Evolutionary conservation across 768 basidiomycete genomes (phyloP), one percentile per base, ranked within the genome.

Genomic region (Hericium erinaceus): DNA sequence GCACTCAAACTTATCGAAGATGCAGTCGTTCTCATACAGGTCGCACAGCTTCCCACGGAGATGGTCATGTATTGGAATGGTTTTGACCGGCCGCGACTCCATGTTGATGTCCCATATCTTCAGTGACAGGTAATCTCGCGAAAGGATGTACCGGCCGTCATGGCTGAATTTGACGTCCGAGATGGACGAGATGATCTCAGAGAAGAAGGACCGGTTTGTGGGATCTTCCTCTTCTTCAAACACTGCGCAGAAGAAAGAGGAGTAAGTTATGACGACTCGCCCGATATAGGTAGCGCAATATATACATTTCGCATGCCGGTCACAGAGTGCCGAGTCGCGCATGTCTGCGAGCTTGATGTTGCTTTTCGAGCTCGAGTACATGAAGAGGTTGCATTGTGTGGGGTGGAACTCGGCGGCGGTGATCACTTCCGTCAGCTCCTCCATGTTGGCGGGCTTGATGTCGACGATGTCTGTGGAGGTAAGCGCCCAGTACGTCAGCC

Each of bases 51-150:
- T 99, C 56, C 92, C 91, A 54, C 95, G 85, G 48, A 99, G 79
- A 72, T 98, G 95, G 65, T 99, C 97, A 68, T 99, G 97, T 66
- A 99, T 98, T 54, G 93, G 89, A 70, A 99, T 98, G 12, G 94
- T 98, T 77, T 97, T 95, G 59, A 99, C 75, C 13, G 97, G 97
- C 65, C 88, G 83, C 62, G 84, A 86, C 74, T 99, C 97, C 95
- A 98, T 98, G 72, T 97, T 97, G 73, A 98, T 82, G 72, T 99
- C 97, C 97, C 97, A 99, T 68, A 99, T 95, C 80, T 98, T 98
- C 65, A 99, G 77, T 56, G 95, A 95, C 38, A 99, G 77, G 72
- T 98, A 99, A 75, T 99, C 97, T 60, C 97, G 84, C 56, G 94
- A 90, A 48, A 99, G 80, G 67, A 98, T 97, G 74, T 95, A 97